Evolutionary conservation across 1,284 basidiomycete genomes (phyloP).

Genomic region (Cutaneotrichosporon dermatis): DNA sequence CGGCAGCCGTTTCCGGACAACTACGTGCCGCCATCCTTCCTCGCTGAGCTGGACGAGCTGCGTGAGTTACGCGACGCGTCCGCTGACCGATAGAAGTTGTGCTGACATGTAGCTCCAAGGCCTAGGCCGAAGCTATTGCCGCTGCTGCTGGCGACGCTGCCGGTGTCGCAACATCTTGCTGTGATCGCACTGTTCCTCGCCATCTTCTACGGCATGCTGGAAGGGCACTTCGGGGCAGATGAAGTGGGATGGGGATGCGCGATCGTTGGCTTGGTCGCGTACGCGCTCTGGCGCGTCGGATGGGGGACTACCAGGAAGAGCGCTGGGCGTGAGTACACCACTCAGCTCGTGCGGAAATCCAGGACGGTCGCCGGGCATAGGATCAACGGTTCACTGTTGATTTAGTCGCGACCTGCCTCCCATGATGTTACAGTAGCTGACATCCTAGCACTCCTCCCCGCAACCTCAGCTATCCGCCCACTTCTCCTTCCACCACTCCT

Average conservation of each 20-base stretch:
- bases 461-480: slow-evolving; percentile 35
- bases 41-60: slow-evolving; percentile 70
- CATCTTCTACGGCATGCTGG: slow-evolving; percentile 69
- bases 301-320: slow-evolving; percentile 5
- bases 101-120: slow-evolving; percentile 25
- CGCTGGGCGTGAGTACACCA: slow-evolving; percentile 7
- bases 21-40: slow-evolving; percentile 72
- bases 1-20: slow-evolving; percentile 74
- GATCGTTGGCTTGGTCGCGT: slow-evolving; percentile 58
- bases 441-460: slow-evolving; percentile 53
- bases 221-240: slow-evolving; percentile 62
- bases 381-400: neutral
- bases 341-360: too few species aligned
- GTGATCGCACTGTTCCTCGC: slow-evolving; percentile 76
- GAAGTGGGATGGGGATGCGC: slow-evolving; percentile 67
- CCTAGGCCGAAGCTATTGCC: slow-evolving; percentile 57
- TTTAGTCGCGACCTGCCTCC: neutral
- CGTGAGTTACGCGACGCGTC: slow-evolving; percentile 54
- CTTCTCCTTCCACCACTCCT: slow-evolving; percentile 79
- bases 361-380: too few species aligned
- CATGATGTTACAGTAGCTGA: neutral
- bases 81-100: neutral
- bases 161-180: slow-evolving; percentile 79
- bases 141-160: slow-evolving; percentile 65
- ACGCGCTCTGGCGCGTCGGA: slow-evolving; percentile 55